Evolutionary conservation across 139 green algal genomes (phyloP).

Genomic region (Volvox reticuliferus): DNA sequence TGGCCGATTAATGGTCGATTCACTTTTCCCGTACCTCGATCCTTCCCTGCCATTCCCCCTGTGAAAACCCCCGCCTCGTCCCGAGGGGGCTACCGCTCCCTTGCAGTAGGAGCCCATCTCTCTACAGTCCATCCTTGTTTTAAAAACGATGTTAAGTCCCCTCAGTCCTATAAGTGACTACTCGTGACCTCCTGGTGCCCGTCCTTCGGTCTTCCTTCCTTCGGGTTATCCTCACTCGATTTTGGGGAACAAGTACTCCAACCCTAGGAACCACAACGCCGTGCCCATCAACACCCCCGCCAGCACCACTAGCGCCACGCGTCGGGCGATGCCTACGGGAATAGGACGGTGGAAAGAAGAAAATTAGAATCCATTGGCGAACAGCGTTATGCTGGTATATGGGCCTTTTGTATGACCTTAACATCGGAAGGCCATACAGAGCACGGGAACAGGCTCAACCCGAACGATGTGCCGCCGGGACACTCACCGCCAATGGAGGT

Average conservation of each 20-base stretch:
- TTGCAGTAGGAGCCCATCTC: too few species aligned
- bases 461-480: background rate
- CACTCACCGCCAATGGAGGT: slow-evolving; percentile 68
- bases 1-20: too few species aligned
- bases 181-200: too few species aligned
- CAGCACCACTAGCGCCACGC: slow-evolving; percentile 76
- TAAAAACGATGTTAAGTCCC: too few species aligned
- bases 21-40: too few species aligned
- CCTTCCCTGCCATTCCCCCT: too few species aligned
- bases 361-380: background rate
- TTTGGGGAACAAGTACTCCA: slow-evolving; percentile 78
- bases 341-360: background rate
- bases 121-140: too few species aligned
- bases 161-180: too few species aligned
- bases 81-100: too few species aligned
- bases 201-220: too few species aligned
- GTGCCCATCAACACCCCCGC: slow-evolving; percentile 60
- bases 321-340: slow-evolving; percentile 65
- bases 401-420: background rate
- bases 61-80: too few species aligned
- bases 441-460: background rate
- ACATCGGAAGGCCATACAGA: background rate
- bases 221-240: background rate
- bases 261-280: slow-evolving; percentile 75
- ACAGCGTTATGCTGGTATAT: background rate